Conservation (phyloP, 2,329 filamentous ascomycete genomes). For the Colletotrichum godetiae region DNA sequence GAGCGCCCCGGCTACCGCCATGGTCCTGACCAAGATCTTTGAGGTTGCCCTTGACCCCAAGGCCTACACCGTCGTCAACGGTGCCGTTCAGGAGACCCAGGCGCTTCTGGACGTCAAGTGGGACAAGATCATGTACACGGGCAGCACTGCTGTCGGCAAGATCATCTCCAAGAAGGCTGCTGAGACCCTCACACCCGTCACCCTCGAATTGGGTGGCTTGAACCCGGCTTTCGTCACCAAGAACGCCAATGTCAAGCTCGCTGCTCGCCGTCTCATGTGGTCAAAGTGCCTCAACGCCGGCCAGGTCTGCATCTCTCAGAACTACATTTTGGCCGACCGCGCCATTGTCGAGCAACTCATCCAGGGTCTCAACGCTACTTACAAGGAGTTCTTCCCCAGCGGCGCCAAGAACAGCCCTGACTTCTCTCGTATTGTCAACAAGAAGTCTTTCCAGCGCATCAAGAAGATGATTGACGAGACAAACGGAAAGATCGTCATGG, state of each 20-base stretch:
- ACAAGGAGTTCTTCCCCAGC: conserved; percentile 84
- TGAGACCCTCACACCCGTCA: conserved; percentile 86
- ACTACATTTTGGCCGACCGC: conserved; percentile 88
- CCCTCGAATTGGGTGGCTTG: conserved; percentile 88
- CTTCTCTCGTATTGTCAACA: conserved; percentile 84
- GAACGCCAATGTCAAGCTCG: conserved; percentile 81
- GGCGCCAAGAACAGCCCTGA: conserved; percentile 84
- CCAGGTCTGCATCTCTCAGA: conserved; percentile 92
- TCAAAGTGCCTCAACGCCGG: conserved; percentile 88
- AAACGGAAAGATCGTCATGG: conserved; percentile 86
- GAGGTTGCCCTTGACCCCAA: conserved; percentile 80
- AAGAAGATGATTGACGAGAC: conserved; percentile 92
- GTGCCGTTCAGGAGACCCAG: conserved; percentile 82
- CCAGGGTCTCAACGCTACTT: conserved; percentile 75
- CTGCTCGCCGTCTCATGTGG: conserved; percentile 88
- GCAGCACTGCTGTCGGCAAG: conserved; percentile 80
- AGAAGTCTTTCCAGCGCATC: conserved; percentile 81
- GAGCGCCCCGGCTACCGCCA: conserved; percentile 78
- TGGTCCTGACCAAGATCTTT: conserved; percentile 83
- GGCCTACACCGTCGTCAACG: conserved; percentile 84
- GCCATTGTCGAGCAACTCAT: conserved; percentile 79
- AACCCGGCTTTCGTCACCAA: conserved; percentile 95
- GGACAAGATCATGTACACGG: conserved; percentile 99
- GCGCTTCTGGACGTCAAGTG: conserved; percentile 88
- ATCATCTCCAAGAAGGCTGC: conserved; percentile 93